phyloP scores from a whole-genome alignment of 169 alveolate species.

The Eimeria mitis region DNA sequence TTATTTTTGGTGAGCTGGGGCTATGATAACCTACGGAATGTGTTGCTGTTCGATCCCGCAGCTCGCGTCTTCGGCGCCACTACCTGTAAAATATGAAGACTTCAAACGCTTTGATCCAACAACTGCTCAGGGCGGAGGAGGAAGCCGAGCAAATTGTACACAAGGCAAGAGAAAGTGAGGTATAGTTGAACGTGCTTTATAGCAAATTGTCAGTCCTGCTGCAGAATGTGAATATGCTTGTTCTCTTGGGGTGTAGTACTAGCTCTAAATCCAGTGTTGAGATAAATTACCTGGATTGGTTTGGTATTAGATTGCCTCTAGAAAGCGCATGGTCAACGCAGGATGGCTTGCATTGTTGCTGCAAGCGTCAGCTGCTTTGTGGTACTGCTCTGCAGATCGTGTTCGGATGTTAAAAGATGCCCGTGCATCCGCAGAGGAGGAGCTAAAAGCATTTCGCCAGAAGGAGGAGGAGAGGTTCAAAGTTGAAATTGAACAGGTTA shows the following conservation, averaged over 20 bases:
- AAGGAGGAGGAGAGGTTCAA: constrained; percentile 82
- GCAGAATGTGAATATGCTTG: neutral
- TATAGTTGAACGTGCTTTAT: neutral
- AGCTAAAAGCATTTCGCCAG: constrained; percentile 78
- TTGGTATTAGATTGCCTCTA: neutral
- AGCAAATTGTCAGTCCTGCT: neutral
- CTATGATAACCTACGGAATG: neutral
- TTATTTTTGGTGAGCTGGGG: neutral
- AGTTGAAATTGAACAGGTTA: constrained; percentile 79
- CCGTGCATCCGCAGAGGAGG: constrained; percentile 82
- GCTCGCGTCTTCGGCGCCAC: neutral
- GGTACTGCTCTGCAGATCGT: constrained; percentile 62
- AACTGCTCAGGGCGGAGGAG: constrained; percentile 83
- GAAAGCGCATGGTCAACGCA: neutral
- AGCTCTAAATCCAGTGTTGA: neutral
- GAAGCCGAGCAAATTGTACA: constrained; percentile 83
- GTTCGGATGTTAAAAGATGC: constrained; percentile 81
- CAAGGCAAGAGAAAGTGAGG: constrained; percentile 82
- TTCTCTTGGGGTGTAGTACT: neutral
- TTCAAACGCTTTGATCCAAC: constrained; percentile 83
- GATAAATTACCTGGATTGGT: neutral
- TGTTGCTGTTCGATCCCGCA: neutral
- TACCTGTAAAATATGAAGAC: constrained; percentile 58
- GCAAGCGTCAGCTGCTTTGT: neutral
- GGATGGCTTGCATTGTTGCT: neutral